phyloP scores from a whole-genome alignment of 1,139 yeast species.

The Insectozyma bohioensis region DNA sequence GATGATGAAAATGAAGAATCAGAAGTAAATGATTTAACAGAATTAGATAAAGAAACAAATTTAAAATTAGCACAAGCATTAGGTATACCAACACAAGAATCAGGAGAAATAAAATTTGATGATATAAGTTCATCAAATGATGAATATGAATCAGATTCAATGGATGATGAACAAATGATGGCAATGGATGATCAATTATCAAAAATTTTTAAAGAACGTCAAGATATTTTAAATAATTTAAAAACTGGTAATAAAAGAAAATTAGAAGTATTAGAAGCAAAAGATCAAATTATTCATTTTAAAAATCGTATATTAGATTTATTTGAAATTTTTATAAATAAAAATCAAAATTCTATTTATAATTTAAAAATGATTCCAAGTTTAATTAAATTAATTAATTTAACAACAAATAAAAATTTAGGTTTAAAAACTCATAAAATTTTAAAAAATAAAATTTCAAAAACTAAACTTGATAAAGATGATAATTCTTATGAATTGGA shows the following conservation, averaged over 20 bases:
- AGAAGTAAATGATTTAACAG: conserved; percentile 32
- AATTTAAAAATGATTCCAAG: conserved; percentile 55
- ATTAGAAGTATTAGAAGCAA: conserved; percentile 70
- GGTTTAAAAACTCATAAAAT: conserved; percentile 77
- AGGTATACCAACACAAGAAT: conserved; percentile 56
- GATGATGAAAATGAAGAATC: conserved; percentile 21
- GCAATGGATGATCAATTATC: conserved; percentile 87
- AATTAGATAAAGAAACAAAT: conserved; percentile 68
- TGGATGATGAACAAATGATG: conserved; percentile 98
- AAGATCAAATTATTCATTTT: conserved; percentile 75
- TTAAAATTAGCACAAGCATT: conserved; percentile 76
- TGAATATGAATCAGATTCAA: conserved; percentile 67
- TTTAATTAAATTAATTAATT: conserved; percentile 54
- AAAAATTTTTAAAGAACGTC: conserved; percentile 79
- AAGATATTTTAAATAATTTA: conserved; percentile 51
- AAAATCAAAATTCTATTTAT: conserved; percentile 43
- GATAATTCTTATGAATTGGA: conserved; percentile 23
- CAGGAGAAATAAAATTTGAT: conserved; percentile 47
- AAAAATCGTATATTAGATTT: conserved; percentile 79
- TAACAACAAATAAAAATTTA: conserved; percentile 67
- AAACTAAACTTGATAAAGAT: conserved; percentile 34
- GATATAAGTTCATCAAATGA: conserved; percentile 39
- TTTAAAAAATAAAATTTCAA: conserved; percentile 64
- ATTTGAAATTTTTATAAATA: conserved; percentile 58
- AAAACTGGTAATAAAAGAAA: conserved; percentile 67